These are phyloP conservation scores for Lenwebbia sp. DNA, from an alignment of 345 rosid genomes.

Conservation along the genomic window DNA sequence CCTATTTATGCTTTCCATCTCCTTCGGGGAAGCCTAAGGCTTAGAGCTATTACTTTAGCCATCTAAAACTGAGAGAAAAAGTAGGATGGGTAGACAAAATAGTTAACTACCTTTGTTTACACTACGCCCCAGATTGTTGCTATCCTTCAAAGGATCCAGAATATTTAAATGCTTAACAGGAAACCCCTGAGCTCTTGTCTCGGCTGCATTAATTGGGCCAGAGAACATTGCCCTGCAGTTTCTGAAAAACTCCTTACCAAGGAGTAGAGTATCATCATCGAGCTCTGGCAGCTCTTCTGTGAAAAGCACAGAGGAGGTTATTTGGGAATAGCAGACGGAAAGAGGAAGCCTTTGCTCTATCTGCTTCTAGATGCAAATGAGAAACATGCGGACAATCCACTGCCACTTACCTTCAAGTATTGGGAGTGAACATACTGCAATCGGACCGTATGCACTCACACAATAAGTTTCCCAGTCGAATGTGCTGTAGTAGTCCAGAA, in stretches of 20 bases:
- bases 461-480: slow-evolving; percentile 76
- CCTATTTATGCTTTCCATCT: background rate
- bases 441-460: slow-evolving; percentile 53
- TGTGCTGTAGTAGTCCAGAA: slow-evolving; percentile 68
- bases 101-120: slow-evolving; percentile 56
- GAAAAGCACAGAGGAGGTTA: background rate
- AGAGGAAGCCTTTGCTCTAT: background rate
- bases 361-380: background rate
- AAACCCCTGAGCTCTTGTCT: slow-evolving; percentile 29
- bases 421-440: slow-evolving; percentile 45
- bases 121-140: slow-evolving; percentile 89
- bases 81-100: background rate
- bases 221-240: slow-evolving; percentile 35
- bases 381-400: background rate
- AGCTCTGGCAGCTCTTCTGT: slow-evolving; percentile 24
- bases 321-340: background rate
- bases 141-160: slow-evolving; percentile 70
- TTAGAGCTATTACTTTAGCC: background rate
- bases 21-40: background rate
- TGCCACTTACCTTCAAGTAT: slow-evolving; percentile 36
- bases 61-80: background rate
- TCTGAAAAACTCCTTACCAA: slow-evolving; percentile 47
- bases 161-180: slow-evolving; percentile 61
- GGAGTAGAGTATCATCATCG: slow-evolving; percentile 30
- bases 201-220: slow-evolving; percentile 23